phyloP scores from a whole-genome alignment of 1,139 yeast species.

The Geotrichum aggregatum region DNA sequence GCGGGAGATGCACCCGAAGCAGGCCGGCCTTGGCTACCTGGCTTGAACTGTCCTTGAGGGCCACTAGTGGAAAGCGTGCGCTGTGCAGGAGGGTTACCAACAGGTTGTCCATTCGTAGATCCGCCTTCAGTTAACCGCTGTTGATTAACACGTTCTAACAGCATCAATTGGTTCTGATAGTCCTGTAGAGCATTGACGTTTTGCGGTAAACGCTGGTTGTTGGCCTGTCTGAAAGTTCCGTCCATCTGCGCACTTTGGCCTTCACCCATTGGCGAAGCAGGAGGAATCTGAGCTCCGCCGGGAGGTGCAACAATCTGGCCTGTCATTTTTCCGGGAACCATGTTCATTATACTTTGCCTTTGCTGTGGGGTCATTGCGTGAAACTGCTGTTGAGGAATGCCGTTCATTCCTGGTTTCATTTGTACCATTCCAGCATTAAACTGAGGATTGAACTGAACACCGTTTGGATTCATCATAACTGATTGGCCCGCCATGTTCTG shows the following conservation, averaged over 20 bases:
- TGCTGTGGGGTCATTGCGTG: slow-evolving; percentile 13
- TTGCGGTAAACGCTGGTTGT: slow-evolving; percentile 25
- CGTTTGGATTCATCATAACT: slow-evolving; percentile 13
- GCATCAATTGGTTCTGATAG: slow-evolving; percentile 70
- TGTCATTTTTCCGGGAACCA: slow-evolving; percentile 8
- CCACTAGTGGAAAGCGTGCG: slow-evolving; percentile 19
- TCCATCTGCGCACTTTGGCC: background rate
- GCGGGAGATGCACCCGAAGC: slow-evolving; percentile 26
- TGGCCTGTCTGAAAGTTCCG: slow-evolving; percentile 13
- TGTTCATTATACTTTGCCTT: slow-evolving; percentile 11
- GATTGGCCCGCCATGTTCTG: slow-evolving; percentile 20
- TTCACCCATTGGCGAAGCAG: slow-evolving; percentile 1
- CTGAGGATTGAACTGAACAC: slow-evolving; percentile 19
- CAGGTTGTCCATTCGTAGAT: slow-evolving; percentile 27
- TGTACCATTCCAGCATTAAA: slow-evolving; percentile 14
- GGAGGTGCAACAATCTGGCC: slow-evolving; percentile 16
- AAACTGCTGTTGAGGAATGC: slow-evolving; percentile 11
- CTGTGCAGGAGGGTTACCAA: slow-evolving; percentile 14
- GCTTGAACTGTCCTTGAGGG: slow-evolving; percentile 21
- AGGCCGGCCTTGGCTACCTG: slow-evolving; percentile 18
- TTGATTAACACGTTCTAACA: slow-evolving; percentile 67
- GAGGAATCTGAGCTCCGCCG: slow-evolving; percentile 16
- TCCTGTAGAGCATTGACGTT: slow-evolving; percentile 52
- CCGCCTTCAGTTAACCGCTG: slow-evolving; percentile 46
- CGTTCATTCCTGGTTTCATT: slow-evolving; percentile 10